Evolutionary conservation across 2,329 filamentous ascomycete species (phyloP), one percentile per base, ranked within the genome.

Genomic region (Pleoardoris graminearum): DNA sequence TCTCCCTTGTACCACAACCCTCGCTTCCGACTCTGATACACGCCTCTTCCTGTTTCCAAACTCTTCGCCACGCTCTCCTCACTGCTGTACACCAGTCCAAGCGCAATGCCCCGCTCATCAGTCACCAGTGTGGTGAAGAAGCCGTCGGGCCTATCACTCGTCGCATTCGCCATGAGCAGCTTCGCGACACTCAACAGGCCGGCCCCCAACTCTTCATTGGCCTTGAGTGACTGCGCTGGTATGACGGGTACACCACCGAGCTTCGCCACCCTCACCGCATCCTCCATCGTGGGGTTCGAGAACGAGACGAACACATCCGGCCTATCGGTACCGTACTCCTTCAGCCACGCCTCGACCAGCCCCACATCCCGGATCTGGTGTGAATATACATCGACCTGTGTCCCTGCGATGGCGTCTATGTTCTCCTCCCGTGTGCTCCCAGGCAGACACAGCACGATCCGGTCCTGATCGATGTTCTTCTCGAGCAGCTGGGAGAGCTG

Each of bases 1-100:
- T 92, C 90, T 5, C 94, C 94, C 78, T 99, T 99, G 75, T 96
- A 88, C 94, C 94, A 99, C 23, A 99, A 76, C 0, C 94, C 94
- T 38, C 94, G 85, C 79, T 97, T 97, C 47, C 94, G 84, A 77
- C 93, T 97, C 76, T 97, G 91, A 73, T 99, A 99, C 32, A 97
- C 93, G 27, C 94, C 92, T 11, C 82, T 81, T 17, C 87, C 86
- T 7, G 91, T 96, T 66, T 84, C 85, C 55, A 99, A 72, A 32
- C 93, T 93, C 76, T 96, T 93, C 7, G 85, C 80, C 29, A 99
- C 85, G 70, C 93, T 97, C 73, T 95, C 90, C 58, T 89, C 85
- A 68, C 90, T 97, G 75, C 92, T 96, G 80, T 97, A 99, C 16
- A 97, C 94, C 59, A 99, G 77, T 0, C 94, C 94, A 12, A 99